Conservation (phyloP, 371 early-diverging fungal species). For the Zychaea mexicana region DNA sequence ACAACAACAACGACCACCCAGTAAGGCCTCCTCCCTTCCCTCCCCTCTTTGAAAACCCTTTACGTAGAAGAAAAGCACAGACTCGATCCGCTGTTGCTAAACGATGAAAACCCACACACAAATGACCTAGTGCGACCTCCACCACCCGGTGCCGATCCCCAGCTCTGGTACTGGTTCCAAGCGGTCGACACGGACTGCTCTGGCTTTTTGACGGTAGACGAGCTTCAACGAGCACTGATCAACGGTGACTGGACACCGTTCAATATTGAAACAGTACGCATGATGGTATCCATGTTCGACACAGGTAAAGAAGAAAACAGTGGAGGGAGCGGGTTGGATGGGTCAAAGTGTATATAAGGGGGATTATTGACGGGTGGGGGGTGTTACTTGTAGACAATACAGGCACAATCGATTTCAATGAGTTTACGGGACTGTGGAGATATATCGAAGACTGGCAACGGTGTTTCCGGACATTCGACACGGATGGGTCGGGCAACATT, state of each 20-base stretch:
- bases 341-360: neutral
- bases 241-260: conserved; percentile 72
- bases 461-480: conserved; percentile 82
- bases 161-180: conserved; percentile 72
- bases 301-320: conserved; percentile 36
- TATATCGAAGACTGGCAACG: conserved; percentile 78
- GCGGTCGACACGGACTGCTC: conserved; percentile 68
- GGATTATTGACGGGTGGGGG: neutral
- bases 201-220: conserved; percentile 51
- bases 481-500: conserved; percentile 78
- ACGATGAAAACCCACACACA: no score
- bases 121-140: conserved; percentile 18
- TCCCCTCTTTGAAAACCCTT: conserved; percentile 1
- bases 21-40: neutral
- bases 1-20: neutral
- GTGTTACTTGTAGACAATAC: conserved; percentile 36
- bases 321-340: neutral
- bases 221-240: conserved; percentile 61
- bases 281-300: conserved; percentile 76
- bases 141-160: conserved; percentile 52
- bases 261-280: conserved; percentile 62
- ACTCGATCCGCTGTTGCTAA: no score
- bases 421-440: conserved; percentile 79
- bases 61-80: no score
- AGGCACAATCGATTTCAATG: conserved; percentile 78